These are phyloP conservation scores for Globisporangium emineosum DNA, from an alignment of 352 stramenopile species.

Conservation along the genomic window DNA sequence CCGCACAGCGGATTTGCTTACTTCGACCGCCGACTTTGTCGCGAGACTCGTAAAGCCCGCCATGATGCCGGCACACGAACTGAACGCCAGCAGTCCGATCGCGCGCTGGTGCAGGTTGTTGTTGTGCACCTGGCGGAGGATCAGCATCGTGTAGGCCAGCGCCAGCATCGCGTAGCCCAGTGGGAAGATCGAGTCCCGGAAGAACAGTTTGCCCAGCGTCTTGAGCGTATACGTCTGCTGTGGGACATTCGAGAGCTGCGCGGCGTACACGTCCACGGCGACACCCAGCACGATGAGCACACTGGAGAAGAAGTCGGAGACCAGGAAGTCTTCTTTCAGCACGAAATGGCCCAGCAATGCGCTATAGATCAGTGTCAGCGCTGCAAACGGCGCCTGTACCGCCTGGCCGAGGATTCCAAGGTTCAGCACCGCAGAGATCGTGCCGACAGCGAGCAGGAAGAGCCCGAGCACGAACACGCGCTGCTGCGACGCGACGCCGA, in stretches of 20 bases:
- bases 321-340: constrained; percentile 45
- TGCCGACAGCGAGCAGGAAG: constrained; percentile 59
- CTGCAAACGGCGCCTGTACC: constrained; percentile 75
- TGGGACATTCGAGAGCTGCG: constrained; percentile 40
- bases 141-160: constrained; percentile 43
- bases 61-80: constrained; percentile 72
- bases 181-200: constrained; percentile 56
- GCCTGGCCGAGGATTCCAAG: constrained; percentile 71
- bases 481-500: constrained; percentile 63
- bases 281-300: constrained; percentile 64
- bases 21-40: constrained; percentile 72
- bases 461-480: constrained; percentile 51
- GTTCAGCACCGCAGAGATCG: constrained; percentile 68
- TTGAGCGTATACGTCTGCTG: constrained; percentile 55
- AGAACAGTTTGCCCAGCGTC: constrained; percentile 42
- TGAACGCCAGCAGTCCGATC: constrained; percentile 62
- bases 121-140: constrained; percentile 53
- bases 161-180: constrained; percentile 46
- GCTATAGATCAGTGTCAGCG: constrained; percentile 79
- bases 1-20: constrained; percentile 47
- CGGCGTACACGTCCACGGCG: constrained; percentile 56
- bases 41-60: constrained; percentile 72
- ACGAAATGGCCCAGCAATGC: constrained; percentile 65
- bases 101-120: constrained; percentile 42
- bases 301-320: constrained; percentile 54